Conservation (phyloP, 306 rosid genomes). For the Medicago lupulina region DNA sequence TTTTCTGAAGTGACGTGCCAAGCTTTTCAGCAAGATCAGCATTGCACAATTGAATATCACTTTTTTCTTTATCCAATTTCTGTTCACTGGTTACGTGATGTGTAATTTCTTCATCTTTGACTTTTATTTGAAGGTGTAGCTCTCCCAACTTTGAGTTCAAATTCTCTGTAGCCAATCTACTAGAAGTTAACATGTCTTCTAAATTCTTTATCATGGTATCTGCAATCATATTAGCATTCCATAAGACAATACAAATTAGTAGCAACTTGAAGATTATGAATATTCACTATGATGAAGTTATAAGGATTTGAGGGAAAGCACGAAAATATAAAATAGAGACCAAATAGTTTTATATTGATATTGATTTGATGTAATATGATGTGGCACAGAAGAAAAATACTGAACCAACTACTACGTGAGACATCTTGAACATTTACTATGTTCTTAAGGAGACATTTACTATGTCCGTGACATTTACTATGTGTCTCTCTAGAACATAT, state of each 20-base stretch:
- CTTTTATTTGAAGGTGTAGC: slow-evolving; percentile 60
- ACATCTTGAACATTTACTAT: too few species aligned
- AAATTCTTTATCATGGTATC: slow-evolving; percentile 68
- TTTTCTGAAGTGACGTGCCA: slow-evolving; percentile 63
- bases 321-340: background rate
- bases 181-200: slow-evolving; percentile 62
- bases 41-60: slow-evolving; percentile 58
- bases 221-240: slow-evolving; percentile 53
- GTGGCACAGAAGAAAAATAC: slow-evolving; percentile 8
- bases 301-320: slow-evolving; percentile 21
- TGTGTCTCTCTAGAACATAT: slow-evolving; percentile 23
- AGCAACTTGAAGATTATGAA: slow-evolving; percentile 20
- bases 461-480: slow-evolving; percentile 16
- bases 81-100: slow-evolving; percentile 52
- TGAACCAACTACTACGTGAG: slow-evolving; percentile 11
- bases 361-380: slow-evolving; percentile 12
- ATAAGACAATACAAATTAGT: slow-evolving; percentile 36
- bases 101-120: slow-evolving; percentile 69
- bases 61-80: slow-evolving; percentile 65
- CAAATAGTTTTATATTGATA: slow-evolving; percentile 2
- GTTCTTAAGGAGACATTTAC: too few species aligned
- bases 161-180: slow-evolving; percentile 62
- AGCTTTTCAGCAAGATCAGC: slow-evolving; percentile 60
- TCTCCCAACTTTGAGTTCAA: slow-evolving; percentile 68
- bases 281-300: slow-evolving; percentile 24